Evolutionary conservation across 306 rosid genomes (phyloP).

Genomic region (Dicorynia guianensis): DNA sequence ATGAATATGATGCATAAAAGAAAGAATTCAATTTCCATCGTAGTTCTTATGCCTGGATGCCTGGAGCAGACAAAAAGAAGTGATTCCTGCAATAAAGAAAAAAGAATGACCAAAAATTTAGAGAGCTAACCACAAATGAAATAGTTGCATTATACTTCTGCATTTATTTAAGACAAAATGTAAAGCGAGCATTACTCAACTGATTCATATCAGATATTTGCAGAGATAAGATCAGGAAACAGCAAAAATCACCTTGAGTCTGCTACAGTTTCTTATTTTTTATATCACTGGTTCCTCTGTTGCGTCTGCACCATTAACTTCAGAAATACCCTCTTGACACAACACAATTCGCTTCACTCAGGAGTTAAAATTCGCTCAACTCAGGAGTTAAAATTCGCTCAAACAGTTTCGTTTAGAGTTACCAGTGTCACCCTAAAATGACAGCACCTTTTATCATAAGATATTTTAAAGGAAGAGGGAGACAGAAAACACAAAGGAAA

Average conservation of each 20-base stretch:
- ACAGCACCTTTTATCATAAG: neutral
- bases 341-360: too few relatives aligned
- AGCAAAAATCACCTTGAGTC: neutral
- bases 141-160: neutral
- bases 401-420: too few relatives aligned
- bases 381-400: too few relatives aligned
- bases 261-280: neutral
- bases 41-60: conserved; percentile 19
- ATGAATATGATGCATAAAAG: neutral
- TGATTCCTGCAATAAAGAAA: conserved; percentile 11
- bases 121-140: conserved; percentile 5
- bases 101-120: neutral
- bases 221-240: neutral
- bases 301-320: too few relatives aligned
- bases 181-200: too few relatives aligned
- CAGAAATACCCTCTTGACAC: too few relatives aligned
- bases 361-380: too few relatives aligned
- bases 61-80: neutral
- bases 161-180: neutral
- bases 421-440: too few relatives aligned
- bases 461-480: too few relatives aligned
- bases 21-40: conserved; percentile 11
- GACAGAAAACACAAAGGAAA: too few relatives aligned
- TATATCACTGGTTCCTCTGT: neutral
- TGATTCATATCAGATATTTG: neutral